phyloP scores from a whole-genome alignment of 225 moss, liverwort and hornwort genomes.

The Straminergon stramineum region DNA sequence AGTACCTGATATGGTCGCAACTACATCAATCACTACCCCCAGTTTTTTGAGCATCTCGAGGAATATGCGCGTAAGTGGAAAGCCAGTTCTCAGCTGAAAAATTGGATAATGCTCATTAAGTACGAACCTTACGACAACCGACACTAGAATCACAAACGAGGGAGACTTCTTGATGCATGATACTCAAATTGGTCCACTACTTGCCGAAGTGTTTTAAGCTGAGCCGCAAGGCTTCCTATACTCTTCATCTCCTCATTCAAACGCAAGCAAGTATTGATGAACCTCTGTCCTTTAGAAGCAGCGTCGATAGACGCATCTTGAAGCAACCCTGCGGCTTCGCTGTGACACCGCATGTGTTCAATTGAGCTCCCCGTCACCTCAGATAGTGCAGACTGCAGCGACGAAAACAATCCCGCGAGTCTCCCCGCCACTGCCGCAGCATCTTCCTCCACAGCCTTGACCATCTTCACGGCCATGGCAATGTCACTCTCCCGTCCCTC shows the following conservation, averaged over 20 bases:
- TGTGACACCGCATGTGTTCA: slow-evolving; percentile 80
- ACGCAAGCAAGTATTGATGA: slow-evolving; percentile 84
- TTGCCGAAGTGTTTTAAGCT: slow-evolving; percentile 59
- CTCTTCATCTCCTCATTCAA: slow-evolving; percentile 96
- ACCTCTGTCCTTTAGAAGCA: slow-evolving; percentile 78
- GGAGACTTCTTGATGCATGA: slow-evolving; percentile 64
- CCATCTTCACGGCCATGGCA: slow-evolving; percentile 50
- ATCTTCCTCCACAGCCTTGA: slow-evolving; percentile 51
- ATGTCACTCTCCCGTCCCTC: slow-evolving; percentile 33
- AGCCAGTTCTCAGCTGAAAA: neutral
- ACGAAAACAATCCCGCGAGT: slow-evolving; percentile 30
- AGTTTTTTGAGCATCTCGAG: neutral
- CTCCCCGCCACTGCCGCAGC: slow-evolving; percentile 33
- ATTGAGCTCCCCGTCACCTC: slow-evolving; percentile 86
- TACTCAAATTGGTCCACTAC: slow-evolving; percentile 88
- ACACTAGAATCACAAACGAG: slow-evolving; percentile 24
- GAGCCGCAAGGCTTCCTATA: slow-evolving; percentile 52
- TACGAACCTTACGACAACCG: neutral
- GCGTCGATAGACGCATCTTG: slow-evolving; percentile 87
- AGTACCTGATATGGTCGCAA: neutral
- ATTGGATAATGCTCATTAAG: neutral
- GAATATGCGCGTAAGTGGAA: neutral
- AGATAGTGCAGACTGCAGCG: slow-evolving; percentile 43
- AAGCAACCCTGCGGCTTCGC: slow-evolving; percentile 70
- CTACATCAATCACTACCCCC: neutral